Conservation (phyloP, 768 basidiomycete species). For the Serendipita sp. region DNA sequence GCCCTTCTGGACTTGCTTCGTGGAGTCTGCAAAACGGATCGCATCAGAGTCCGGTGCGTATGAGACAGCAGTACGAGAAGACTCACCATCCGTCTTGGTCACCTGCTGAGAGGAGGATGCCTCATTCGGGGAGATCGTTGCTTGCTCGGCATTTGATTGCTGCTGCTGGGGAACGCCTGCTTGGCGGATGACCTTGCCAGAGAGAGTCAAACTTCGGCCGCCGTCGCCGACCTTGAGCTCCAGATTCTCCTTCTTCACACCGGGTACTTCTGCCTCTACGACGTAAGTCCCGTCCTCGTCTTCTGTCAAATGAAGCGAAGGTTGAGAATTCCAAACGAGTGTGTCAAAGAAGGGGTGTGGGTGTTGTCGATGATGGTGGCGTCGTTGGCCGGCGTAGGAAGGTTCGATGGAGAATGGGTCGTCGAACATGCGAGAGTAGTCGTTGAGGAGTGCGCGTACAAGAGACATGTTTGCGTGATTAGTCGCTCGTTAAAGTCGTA, state of each 20-base stretch:
- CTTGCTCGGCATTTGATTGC: conserved; percentile 13
- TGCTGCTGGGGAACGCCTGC: not conserved
- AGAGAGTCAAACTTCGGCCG: conserved; percentile 55
- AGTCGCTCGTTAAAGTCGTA: not conserved
- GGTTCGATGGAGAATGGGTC: conserved; percentile 39
- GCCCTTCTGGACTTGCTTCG: not conserved
- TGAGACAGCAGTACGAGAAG: not conserved
- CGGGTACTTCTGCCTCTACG: conserved; percentile 64
- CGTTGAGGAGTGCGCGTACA: conserved; percentile 46
- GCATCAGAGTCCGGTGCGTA: not conserved
- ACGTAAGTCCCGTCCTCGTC: conserved; percentile 47
- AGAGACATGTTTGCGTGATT: conserved; percentile 37
- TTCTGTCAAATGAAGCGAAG: conserved; percentile 55
- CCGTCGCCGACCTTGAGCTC: conserved; percentile 55
- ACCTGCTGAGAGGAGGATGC: not conserved
- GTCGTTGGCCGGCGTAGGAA: conserved; percentile 19
- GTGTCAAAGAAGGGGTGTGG: not conserved
- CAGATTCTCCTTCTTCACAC: conserved; percentile 62
- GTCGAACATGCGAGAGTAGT: conserved; percentile 63
- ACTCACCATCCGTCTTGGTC: conserved; percentile 6
- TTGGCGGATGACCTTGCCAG: conserved; percentile 37
- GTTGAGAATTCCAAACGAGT: conserved; percentile 14
- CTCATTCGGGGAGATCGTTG: not conserved
- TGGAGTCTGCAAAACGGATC: not conserved
- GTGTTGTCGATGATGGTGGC: conserved; percentile 22